Conservation (phyloP, 768 basidiomycete genomes). For the Leccinum sublutescens region DNA sequence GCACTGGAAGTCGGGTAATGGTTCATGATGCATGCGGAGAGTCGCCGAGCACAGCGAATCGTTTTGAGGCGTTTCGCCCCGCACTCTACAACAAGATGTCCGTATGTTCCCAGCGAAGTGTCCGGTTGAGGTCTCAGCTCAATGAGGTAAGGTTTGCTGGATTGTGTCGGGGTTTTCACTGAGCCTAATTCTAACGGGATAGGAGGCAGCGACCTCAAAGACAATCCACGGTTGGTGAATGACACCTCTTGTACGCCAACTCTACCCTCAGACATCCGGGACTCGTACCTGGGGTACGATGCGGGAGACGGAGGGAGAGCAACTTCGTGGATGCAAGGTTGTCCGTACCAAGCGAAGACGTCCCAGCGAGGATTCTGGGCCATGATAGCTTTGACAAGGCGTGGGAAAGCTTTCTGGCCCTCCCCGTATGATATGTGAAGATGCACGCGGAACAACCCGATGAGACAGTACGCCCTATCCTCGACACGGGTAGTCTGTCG, state of each 20-base stretch:
- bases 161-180: background rate
- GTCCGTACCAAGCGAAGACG: conserved; percentile 15
- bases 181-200: conserved; percentile 1
- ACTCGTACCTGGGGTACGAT: conserved; percentile 12
- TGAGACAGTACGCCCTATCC: conserved; percentile 23
- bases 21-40: conserved; percentile 9
- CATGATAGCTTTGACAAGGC: conserved; percentile 14
- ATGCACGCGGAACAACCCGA: conserved; percentile 17
- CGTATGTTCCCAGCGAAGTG: background rate
- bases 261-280: background rate
- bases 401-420: conserved; percentile 18
- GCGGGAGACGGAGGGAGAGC: conserved; percentile 14
- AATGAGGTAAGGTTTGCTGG: background rate
- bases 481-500: conserved; percentile 22
- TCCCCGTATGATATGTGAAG: conserved; percentile 24
- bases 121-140: background rate
- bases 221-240: conserved; percentile 1
- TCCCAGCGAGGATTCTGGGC: conserved; percentile 4
- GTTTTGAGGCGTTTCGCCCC: conserved; percentile 4
- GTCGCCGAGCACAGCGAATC: background rate
- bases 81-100: conserved; percentile 2
- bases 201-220: conserved; percentile 4
- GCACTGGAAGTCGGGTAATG: background rate
- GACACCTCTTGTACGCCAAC: conserved; percentile 4
- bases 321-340: conserved; percentile 8